Percentiles rank a stretch among this genome's conserved stretches.
These are phyloP conservation scores for Epichloe gansuensis DNA, from an alignment of 2,329 filamentous ascomycete species.

Conservation along the genomic window DNA sequence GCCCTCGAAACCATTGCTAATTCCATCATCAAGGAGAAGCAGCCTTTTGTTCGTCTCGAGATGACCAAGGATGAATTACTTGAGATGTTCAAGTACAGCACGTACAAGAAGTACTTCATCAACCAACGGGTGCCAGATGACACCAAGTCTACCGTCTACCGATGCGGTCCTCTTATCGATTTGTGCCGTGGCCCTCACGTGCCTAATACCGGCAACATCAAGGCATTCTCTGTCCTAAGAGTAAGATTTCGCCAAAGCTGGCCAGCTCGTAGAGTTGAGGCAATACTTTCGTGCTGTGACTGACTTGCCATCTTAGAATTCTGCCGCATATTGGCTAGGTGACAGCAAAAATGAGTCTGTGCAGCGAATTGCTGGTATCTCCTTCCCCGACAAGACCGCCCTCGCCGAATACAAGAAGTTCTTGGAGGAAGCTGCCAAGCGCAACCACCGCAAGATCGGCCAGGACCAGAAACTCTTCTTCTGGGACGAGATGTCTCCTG, in stretches of 20 bases:
- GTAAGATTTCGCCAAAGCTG: constrained; percentile 12
- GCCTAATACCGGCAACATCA: constrained; percentile 80
- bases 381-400: constrained; percentile 88
- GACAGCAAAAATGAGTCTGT: constrained; percentile 89
- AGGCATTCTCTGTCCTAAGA: constrained; percentile 90
- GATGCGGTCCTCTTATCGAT: constrained; percentile 88
- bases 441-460: constrained; percentile 87
- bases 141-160: constrained; percentile 86
- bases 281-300: background rate
- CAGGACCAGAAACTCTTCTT: constrained; percentile 96
- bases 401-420: constrained; percentile 91
- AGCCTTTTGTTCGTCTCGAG: constrained; percentile 80
- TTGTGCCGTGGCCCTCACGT: constrained; percentile 92
- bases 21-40: constrained; percentile 91
- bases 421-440: constrained; percentile 94
- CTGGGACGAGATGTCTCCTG: constrained; percentile 89
- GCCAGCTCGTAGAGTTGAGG: background rate
- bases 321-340: constrained; percentile 73
- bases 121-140: constrained; percentile 58
- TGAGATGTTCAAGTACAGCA: constrained; percentile 94
- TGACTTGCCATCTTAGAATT: constrained; percentile 42
- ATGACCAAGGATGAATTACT: constrained; percentile 84
- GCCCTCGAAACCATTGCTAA: constrained; percentile 68
- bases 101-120: constrained; percentile 98
- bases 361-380: constrained; percentile 92